A percentile compares a stretch with the other conserved stretches of the same genome.
phyloP scores from a whole-genome alignment of 2,329 filamentous ascomycete species.

The Juglanconis sp. region DNA sequence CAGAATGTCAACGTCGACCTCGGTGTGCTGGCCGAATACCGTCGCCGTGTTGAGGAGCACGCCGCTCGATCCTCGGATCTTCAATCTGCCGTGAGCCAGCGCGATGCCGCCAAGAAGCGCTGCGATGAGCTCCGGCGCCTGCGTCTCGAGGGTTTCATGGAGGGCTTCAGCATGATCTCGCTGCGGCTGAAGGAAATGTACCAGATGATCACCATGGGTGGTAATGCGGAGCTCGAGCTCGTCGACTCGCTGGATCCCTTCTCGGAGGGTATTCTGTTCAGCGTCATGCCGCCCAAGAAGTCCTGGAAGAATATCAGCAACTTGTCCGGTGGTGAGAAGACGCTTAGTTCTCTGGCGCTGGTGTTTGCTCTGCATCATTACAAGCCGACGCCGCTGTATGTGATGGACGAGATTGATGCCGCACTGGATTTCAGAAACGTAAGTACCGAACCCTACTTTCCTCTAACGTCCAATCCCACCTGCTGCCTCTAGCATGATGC shows the following conservation, averaged over 20 bases:
- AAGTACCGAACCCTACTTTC: constrained; percentile 39
- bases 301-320: constrained; percentile 99
- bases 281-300: constrained; percentile 99
- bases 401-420: constrained; percentile 99
- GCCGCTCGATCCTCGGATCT: constrained; percentile 68
- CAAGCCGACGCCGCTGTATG: constrained; percentile 94
- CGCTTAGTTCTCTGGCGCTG: constrained; percentile 82
- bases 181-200: constrained; percentile 98
- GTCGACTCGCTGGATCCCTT: constrained; percentile 96
- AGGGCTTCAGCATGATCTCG: constrained; percentile 91
- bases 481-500: constrained; percentile 7
- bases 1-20: constrained; percentile 86
- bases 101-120: constrained; percentile 85
- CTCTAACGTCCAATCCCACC: background rate
- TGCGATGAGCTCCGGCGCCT: constrained; percentile 88
- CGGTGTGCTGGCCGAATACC: constrained; percentile 57
- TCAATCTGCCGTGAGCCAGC: constrained; percentile 69
- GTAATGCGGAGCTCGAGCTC: constrained; percentile 94
- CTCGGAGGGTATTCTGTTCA: constrained; percentile 93
- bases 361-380: constrained; percentile 99
- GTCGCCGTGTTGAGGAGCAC: constrained; percentile 37
- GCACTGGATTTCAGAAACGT: constrained; percentile 97
- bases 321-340: constrained; percentile 95
- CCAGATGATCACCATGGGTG: constrained; percentile 99
- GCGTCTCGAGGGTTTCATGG: constrained; percentile 95